Percentiles rank a stretch among this genome's conserved stretches.
Evolutionary conservation across 129 eudicot genomes (phyloP).

Genomic region (Flaveria trinervia): DNA sequence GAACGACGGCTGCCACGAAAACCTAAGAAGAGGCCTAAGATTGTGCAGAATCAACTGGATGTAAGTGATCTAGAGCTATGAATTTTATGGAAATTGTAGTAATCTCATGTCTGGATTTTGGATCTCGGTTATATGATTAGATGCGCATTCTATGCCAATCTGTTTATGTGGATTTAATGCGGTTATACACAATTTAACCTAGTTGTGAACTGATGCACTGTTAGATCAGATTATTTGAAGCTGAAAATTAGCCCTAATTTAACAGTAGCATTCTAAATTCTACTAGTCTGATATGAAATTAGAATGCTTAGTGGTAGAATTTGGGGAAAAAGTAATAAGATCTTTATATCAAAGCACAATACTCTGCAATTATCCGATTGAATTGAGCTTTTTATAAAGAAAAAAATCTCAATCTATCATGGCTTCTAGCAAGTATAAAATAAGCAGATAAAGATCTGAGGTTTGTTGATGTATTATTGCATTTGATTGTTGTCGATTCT

Average conservation of each 20-base stretch:
- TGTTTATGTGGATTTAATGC: background rate
- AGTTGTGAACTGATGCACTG: conserved; percentile 9
- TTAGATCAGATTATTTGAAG: conserved; percentile 20
- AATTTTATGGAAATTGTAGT: background rate
- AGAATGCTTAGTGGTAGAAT: background rate
- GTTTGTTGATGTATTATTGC: background rate
- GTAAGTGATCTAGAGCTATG: conserved; percentile 37
- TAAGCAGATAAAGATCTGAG: background rate
- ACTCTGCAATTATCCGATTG: conserved; percentile 1
- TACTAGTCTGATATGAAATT: background rate
- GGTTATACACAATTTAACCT: background rate
- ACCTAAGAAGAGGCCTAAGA: conserved; percentile 65
- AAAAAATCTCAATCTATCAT: background rate
- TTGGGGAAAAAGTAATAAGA: background rate
- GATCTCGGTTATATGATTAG: background rate
- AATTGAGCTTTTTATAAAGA: background rate
- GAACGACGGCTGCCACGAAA: conserved; percentile 56
- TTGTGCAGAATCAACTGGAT: conserved; percentile 68
- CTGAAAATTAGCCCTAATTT: background rate
- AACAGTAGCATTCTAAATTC: background rate
- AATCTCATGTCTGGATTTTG: background rate
- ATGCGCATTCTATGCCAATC: background rate
- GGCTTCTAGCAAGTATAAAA: background rate
- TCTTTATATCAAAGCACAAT: background rate
- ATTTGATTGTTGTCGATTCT: background rate